These are phyloP conservation scores for Sordaria brevicollis DNA, from an alignment of 495 filamentous ascomycete genomes.

Conservation along the genomic window DNA sequence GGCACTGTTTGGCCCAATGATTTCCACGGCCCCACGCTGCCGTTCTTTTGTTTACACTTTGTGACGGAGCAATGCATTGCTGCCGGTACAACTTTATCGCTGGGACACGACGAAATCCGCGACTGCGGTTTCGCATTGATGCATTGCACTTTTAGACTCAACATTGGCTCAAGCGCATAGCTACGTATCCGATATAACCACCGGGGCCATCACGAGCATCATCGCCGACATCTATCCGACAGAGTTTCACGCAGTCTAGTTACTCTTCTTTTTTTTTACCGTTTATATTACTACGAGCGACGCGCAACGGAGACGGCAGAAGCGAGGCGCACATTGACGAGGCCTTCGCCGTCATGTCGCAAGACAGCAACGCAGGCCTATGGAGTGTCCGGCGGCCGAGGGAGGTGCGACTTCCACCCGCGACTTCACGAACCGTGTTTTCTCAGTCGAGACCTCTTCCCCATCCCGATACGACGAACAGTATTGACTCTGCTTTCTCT, in stretches of 20 bases:
- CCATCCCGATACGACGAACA: background rate
- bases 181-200: background rate
- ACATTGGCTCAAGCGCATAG: background rate
- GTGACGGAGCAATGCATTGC: background rate
- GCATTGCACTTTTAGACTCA: background rate
- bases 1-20: background rate
- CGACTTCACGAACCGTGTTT: background rate
- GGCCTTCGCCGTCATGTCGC: slow-evolving; percentile 47
- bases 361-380: slow-evolving; percentile 50
- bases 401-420: slow-evolving; percentile 44
- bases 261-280: background rate
- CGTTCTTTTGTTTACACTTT: background rate
- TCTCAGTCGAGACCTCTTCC: background rate
- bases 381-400: slow-evolving; percentile 65
- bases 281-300: background rate
- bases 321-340: background rate
- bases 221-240: background rate
- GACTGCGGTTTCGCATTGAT: background rate
- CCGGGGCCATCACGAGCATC: background rate
- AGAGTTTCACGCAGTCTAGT: background rate
- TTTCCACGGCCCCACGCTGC: background rate
- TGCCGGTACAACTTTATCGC: background rate
- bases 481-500: slow-evolving; percentile 2
- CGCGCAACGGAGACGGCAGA: background rate
- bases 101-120: background rate